Evolutionary conservation across 768 basidiomycete genomes (phyloP).

Genomic region (Lyophyllum decastes): DNA sequence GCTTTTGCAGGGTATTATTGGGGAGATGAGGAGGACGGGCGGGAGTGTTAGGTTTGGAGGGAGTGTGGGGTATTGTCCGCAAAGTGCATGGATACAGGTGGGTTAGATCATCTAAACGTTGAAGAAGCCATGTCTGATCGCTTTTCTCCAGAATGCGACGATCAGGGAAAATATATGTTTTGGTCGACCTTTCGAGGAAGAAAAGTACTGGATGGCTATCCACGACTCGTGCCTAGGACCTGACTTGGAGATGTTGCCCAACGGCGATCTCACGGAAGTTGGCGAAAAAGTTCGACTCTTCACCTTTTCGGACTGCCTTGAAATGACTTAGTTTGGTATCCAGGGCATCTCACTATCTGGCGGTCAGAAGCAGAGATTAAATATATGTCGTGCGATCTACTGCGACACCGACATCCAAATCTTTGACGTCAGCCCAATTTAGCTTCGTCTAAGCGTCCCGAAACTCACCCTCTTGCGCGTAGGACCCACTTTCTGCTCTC

Average conservation of each 20-base stretch:
- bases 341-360: constrained; percentile 87
- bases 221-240: constrained; percentile 76
- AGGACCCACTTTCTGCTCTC: constrained; percentile 87
- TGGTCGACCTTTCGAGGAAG: constrained; percentile 79
- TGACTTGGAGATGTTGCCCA: constrained; percentile 74
- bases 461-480: not conserved
- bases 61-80: constrained; percentile 79
- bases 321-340: constrained; percentile 6
- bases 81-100: constrained; percentile 90
- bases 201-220: constrained; percentile 81
- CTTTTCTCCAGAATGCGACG: constrained; percentile 62
- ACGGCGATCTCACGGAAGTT: constrained; percentile 84
- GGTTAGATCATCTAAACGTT: constrained; percentile 2
- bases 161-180: constrained; percentile 90
- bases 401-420: constrained; percentile 84
- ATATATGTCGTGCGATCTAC: constrained; percentile 87
- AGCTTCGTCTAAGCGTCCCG: not conserved
- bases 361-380: constrained; percentile 77
- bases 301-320: not conserved
- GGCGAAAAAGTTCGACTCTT: constrained; percentile 56
- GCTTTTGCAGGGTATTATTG: constrained; percentile 72
- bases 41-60: constrained; percentile 77
- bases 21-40: constrained; percentile 76
- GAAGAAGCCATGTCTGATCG: constrained; percentile 4
- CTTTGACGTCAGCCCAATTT: constrained; percentile 56